A percentile compares a stretch with the other conserved stretches of the same genome.
Evolutionary conservation across 495 filamentous ascomycete genomes (phyloP).

Genomic region (Corynascus novoguineensis): DNA sequence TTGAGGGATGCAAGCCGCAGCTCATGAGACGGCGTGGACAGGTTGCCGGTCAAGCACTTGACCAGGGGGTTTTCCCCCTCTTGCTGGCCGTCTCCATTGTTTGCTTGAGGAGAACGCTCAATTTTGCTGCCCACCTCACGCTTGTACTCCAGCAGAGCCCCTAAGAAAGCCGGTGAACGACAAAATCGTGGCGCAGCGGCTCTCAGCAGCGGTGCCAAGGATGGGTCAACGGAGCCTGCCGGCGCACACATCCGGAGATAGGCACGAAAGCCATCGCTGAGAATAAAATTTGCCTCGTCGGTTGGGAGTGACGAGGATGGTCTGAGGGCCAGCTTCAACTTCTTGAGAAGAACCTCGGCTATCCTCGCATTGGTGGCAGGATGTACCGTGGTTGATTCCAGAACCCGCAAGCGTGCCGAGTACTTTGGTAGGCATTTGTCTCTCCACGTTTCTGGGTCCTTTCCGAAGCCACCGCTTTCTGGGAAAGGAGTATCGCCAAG

Average conservation of each 20-base stretch:
- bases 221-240: slow-evolving; percentile 45
- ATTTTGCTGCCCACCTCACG: slow-evolving; percentile 41
- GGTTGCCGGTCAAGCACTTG: slow-evolving; percentile 59
- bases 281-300: slow-evolving; percentile 54
- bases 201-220: slow-evolving; percentile 53
- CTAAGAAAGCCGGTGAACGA: slow-evolving; percentile 59
- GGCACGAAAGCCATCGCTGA: slow-evolving; percentile 51
- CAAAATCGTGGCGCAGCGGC: slow-evolving; percentile 56
- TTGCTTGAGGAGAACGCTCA: slow-evolving; percentile 21
- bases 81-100: slow-evolving; percentile 36
- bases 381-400: slow-evolving; percentile 45
- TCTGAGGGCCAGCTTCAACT: slow-evolving; percentile 52
- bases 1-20: slow-evolving; percentile 65
- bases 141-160: slow-evolving; percentile 59
- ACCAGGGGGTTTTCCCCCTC: slow-evolving; percentile 51
- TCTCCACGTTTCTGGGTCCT: slow-evolving; percentile 49
- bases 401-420: slow-evolving; percentile 46
- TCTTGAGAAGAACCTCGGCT: slow-evolving; percentile 50
- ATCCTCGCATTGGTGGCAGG: slow-evolving; percentile 51
- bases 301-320: slow-evolving; percentile 49
- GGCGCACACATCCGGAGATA: slow-evolving; percentile 48
- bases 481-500: slow-evolving; percentile 52
- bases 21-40: slow-evolving; percentile 65
- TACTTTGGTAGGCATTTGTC: slow-evolving; percentile 52
- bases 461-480: slow-evolving; percentile 47